These are phyloP conservation scores for Paraleonurus japonicus DNA, from an alignment of 257 asterid genomes.

Conservation along the genomic window DNA sequence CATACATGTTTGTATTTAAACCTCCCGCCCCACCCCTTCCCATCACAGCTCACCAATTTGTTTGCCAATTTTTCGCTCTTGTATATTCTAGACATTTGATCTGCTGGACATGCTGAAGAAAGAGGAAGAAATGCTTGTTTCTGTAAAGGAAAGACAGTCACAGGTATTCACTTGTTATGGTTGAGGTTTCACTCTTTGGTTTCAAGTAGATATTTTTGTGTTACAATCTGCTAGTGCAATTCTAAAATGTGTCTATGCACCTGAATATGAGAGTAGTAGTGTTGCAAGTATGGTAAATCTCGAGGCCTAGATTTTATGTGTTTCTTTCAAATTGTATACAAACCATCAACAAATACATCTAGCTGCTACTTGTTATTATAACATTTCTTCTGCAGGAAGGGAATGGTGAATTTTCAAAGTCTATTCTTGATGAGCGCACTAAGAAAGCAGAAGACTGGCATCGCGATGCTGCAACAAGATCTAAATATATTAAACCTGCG, in stretches of 20 bases:
- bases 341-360: not conserved
- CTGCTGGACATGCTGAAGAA: conserved; percentile 88
- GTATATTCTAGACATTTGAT: conserved; percentile 73
- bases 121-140: conserved; percentile 89
- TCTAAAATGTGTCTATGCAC: not conserved
- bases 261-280: conserved; percentile 13
- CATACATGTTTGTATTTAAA: not conserved
- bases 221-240: not conserved
- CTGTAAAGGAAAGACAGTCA: conserved; percentile 64
- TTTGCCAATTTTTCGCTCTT: conserved; percentile 17
- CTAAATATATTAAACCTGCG: conserved; percentile 63
- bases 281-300: not conserved
- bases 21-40: not conserved
- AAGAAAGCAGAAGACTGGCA: conserved; percentile 92
- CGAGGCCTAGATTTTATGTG: not conserved
- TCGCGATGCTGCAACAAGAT: conserved; percentile 75
- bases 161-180: conserved; percentile 54
- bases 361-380: conserved; percentile 6
- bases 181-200: conserved; percentile 1
- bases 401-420: conserved; percentile 50
- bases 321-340: not conserved
- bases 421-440: conserved; percentile 74
- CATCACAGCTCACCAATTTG: not conserved
- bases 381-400: conserved; percentile 55
- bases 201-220: not conserved